Evolutionary conservation across 2,329 filamentous ascomycete species (phyloP).

Genomic region (Fusarium incarnatum): DNA sequence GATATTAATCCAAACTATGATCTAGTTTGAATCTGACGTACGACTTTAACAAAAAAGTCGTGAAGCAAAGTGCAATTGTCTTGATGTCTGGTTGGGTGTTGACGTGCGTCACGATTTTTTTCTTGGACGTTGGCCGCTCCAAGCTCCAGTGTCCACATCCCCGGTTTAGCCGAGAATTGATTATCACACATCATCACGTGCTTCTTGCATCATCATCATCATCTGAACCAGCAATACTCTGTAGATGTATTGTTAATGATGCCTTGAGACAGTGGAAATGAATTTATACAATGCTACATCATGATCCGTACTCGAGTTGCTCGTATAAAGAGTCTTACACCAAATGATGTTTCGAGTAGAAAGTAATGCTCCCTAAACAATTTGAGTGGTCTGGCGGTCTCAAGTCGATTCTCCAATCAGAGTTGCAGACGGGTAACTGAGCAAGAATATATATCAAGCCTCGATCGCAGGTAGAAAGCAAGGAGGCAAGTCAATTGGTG

Average conservation of each 20-base stretch:
- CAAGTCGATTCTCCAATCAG: not conserved
- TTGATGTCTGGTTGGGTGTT: constrained; percentile 32
- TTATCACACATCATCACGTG: constrained; percentile 40
- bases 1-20: not conserved
- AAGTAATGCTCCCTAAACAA: not conserved
- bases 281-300: not conserved
- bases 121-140: constrained; percentile 39
- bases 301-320: no score
- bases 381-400: not conserved
- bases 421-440: not conserved
- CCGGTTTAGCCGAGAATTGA: constrained; percentile 43
- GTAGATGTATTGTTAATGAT: not conserved
- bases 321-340: not conserved
- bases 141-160: constrained; percentile 13
- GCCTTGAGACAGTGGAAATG: not conserved
- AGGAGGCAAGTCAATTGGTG: not conserved
- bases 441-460: not conserved
- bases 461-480: not conserved
- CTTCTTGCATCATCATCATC: constrained; percentile 3
- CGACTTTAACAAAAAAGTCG: constrained; percentile 11
- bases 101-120: constrained; percentile 46
- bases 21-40: not conserved
- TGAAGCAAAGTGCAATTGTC: constrained; percentile 33
- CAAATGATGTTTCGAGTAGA: not conserved
- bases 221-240: not conserved